Conservation (phyloP, 805 yeast genomes). For the Schwanniomyces occidentalis region DNA sequence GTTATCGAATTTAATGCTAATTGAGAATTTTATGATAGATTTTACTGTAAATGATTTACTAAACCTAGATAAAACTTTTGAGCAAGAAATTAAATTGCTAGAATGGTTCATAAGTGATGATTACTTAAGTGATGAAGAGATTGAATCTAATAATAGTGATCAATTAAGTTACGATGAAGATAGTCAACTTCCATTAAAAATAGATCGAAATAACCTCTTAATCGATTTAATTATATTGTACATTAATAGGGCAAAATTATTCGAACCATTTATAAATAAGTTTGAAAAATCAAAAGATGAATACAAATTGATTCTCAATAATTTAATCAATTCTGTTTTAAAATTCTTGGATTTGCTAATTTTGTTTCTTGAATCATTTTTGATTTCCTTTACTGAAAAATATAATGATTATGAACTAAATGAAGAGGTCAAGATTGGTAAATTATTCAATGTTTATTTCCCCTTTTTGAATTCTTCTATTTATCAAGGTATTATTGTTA, state of each 20-base stretch:
- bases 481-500: conserved; percentile 53
- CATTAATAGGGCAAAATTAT: conserved; percentile 51
- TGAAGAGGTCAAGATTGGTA: conserved; percentile 23
- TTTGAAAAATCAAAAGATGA: conserved; percentile 23
- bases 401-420: conserved; percentile 8
- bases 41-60: conserved; percentile 42
- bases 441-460: conserved; percentile 37
- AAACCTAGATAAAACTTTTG: conserved; percentile 41
- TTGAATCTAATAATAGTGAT: conserved; percentile 6
- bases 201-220: conserved; percentile 35
- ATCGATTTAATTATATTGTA: conserved; percentile 49
- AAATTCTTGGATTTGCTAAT: conserved; percentile 38
- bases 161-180: conserved; percentile 18
- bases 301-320: conserved; percentile 33
- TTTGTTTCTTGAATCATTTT: conserved; percentile 32
- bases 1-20: conserved; percentile 48
- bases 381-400: conserved; percentile 14
- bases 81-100: conserved; percentile 38
- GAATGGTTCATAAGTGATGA: conserved; percentile 23
- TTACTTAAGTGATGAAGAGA: conserved; percentile 7
- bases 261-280: conserved; percentile 49
- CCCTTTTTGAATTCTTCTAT: conserved; percentile 51
- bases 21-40: conserved; percentile 51
- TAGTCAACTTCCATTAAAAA: conserved; percentile 19
- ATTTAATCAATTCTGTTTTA: conserved; percentile 36